phyloP scores from a whole-genome alignment of 129 eudicot genomes.

The Chrysanthemum lavandulifolium region DNA sequence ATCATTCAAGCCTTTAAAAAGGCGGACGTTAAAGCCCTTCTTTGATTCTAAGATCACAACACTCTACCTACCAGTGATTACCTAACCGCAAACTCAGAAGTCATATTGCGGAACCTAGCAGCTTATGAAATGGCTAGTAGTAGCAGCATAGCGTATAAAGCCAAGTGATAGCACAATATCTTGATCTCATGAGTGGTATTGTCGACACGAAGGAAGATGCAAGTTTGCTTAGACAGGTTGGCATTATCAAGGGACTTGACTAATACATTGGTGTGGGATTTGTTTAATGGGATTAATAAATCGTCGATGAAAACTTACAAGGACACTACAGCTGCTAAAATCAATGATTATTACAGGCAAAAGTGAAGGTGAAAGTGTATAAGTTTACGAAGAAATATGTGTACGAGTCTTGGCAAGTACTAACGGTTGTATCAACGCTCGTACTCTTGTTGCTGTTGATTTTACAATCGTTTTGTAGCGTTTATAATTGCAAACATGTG shows the following conservation, averaged over 20 bases:
- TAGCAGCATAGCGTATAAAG: too few species aligned
- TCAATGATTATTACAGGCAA: too few species aligned
- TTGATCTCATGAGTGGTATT: conserved; percentile 23
- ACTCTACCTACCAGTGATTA: conserved; percentile 11
- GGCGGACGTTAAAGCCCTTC: neutral
- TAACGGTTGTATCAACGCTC: conserved; percentile 12
- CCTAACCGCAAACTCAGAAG: conserved; percentile 24
- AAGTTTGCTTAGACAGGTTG: conserved; percentile 11
- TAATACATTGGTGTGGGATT: conserved; percentile 8
- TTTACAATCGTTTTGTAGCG: conserved; percentile 16
- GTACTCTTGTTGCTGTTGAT: conserved; percentile 15
- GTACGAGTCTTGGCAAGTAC: conserved; percentile 21
- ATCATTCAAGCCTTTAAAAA: neutral
- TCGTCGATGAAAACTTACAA: conserved; percentile 10
- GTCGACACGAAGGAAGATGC: conserved; percentile 22
- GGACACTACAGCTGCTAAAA: too few species aligned
- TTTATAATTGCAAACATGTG: conserved; percentile 12
- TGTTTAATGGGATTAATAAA: conserved; percentile 28
- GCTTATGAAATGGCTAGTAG: too few species aligned
- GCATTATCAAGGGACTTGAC: conserved; percentile 16
- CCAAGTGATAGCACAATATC: too few species aligned
- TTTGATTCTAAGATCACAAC: neutral
- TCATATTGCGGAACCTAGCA: conserved; percentile 17
- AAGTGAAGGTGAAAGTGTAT: too few species aligned
- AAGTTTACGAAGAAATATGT: too few species aligned